These are phyloP conservation scores for Leishmania turanica DNA, from an alignment of 208 protist genomes.

Conservation along the genomic window DNA sequence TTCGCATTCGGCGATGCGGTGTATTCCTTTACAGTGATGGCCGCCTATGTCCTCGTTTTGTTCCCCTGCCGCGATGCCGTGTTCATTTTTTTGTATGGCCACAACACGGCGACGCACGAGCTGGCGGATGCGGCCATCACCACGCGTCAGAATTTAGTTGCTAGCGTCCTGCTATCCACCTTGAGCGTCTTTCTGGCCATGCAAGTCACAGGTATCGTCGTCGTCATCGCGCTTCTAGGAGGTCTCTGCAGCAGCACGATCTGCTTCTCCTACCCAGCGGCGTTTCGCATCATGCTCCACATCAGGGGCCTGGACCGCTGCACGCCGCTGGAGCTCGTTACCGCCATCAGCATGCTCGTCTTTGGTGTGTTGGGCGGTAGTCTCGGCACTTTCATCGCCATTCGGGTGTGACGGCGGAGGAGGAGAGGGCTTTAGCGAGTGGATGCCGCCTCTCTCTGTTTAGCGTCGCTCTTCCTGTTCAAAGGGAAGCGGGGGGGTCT, in stretches of 20 bases:
- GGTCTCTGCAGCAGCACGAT: conserved; percentile 70
- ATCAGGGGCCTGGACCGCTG: conserved; percentile 35
- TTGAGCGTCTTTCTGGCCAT: conserved; percentile 55
- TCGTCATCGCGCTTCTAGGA: conserved; percentile 71
- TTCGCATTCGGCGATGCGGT: conserved; percentile 66
- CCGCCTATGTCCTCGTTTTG: conserved; percentile 73
- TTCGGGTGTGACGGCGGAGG: conserved; percentile 16
- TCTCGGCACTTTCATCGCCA: conserved; percentile 52
- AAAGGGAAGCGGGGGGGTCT: not conserved
- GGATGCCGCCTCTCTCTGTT: not conserved
- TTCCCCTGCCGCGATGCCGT: conserved; percentile 79
- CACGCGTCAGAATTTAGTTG: conserved; percentile 51
- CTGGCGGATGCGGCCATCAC: conserved; percentile 41
- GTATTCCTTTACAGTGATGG: conserved; percentile 66
- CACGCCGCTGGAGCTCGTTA: conserved; percentile 28
- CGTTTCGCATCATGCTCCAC: conserved; percentile 66
- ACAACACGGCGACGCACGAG: conserved; percentile 48
- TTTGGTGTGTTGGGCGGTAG: conserved; percentile 59
- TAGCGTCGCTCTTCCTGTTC: not conserved
- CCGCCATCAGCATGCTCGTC: conserved; percentile 48
- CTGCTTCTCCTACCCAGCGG: conserved; percentile 71
- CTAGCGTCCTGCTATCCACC: conserved; percentile 57
- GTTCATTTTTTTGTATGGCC: conserved; percentile 82
- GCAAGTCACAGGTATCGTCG: conserved; percentile 53
- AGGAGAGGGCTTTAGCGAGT: not conserved